phyloP scores from a whole-genome alignment of 768 basidiomycete genomes.

The Omphalotus guepiniiformis region DNA sequence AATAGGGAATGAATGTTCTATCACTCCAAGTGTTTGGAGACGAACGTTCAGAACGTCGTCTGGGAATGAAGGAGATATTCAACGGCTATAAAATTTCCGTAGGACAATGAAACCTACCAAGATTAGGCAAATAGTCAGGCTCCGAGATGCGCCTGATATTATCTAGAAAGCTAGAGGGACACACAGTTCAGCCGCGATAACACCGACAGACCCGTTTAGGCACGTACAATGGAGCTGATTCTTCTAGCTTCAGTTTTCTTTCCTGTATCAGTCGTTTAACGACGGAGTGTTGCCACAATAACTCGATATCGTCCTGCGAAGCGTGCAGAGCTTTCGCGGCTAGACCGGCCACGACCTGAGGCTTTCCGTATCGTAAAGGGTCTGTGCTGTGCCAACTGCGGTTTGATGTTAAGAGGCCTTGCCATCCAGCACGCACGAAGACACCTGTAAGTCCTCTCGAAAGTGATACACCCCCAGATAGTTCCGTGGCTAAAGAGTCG shows the following conservation, averaged over 20 bases:
- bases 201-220: conserved; percentile 10
- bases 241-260: conserved; percentile 64
- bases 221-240: conserved; percentile 71
- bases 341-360: conserved; percentile 36
- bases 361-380: conserved; percentile 29
- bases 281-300: conserved; percentile 68
- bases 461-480: conserved; percentile 61
- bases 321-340: conserved; percentile 53
- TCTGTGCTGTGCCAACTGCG: conserved; percentile 38
- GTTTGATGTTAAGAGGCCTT: conserved; percentile 48
- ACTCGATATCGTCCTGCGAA: conserved; percentile 47
- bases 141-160: conserved; percentile 61
- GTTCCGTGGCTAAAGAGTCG: conserved; percentile 60
- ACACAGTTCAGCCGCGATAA: conserved; percentile 5
- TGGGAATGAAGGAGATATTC: conserved; percentile 26
- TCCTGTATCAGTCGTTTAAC: conserved; percentile 53
- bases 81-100: no score
- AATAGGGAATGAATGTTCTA: conserved; percentile 72
- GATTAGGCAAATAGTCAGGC: conserved; percentile 67
- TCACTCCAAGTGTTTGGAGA: conserved; percentile 74
- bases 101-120: conserved; percentile 55
- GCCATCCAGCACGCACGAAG: conserved; percentile 72
- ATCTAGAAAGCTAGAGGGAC: conserved; percentile 55
- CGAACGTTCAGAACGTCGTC: conserved; percentile 79
- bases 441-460: conserved; percentile 58